Evolutionary conservation across 2,329 filamentous ascomycete species (phyloP).

Genomic region (Epichloe sp.): DNA sequence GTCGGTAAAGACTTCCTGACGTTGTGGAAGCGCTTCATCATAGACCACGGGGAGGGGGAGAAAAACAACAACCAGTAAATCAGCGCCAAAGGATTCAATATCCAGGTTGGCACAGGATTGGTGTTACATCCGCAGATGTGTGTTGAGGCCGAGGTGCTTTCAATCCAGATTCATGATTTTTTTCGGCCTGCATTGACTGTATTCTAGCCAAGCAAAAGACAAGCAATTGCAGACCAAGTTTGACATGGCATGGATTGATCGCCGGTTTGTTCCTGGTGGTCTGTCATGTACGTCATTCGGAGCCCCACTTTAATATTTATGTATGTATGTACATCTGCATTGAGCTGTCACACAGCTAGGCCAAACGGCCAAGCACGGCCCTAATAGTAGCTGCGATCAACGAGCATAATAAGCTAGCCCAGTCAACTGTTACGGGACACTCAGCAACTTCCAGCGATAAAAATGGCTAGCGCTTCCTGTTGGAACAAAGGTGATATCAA

Average conservation of each 20-base stretch:
- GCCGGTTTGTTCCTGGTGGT: background rate
- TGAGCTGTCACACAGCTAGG: too few relatives aligned
- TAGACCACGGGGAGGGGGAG: background rate
- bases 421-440: too few relatives aligned
- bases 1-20: slow-evolving; percentile 6
- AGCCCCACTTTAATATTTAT: too few relatives aligned
- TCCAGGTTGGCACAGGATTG: background rate
- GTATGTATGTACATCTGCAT: too few relatives aligned
- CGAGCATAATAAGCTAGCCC: too few relatives aligned
- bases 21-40: slow-evolving; percentile 7
- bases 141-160: too few relatives aligned
- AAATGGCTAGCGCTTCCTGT: too few relatives aligned
- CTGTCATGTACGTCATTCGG: background rate
- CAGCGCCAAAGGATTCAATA: background rate
- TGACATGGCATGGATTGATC: background rate
- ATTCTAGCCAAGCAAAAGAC: background rate
- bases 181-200: background rate
- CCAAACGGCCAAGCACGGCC: too few relatives aligned
- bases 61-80: background rate
- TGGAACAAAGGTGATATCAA: too few relatives aligned
- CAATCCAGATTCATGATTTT: background rate
- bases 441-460: too few relatives aligned
- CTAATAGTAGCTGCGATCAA: too few relatives aligned
- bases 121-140: too few relatives aligned
- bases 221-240: background rate